Conservation (phyloP, 2,329 filamentous ascomycete genomes). For the Aspergillus intermedius region DNA sequence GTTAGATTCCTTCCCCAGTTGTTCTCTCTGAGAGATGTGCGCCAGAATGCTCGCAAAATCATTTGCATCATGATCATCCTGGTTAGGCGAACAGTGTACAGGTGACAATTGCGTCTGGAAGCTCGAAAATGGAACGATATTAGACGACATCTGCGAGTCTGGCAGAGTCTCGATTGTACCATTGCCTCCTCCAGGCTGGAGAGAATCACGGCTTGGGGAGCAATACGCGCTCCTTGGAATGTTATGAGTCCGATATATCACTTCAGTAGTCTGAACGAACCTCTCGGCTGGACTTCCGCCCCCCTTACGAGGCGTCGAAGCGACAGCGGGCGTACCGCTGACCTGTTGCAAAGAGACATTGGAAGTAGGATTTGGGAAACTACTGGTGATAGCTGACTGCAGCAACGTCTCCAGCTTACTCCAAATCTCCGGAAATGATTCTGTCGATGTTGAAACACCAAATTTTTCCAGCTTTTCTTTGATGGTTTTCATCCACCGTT, state of each 20-base stretch:
- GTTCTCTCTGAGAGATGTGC: constrained; percentile 13
- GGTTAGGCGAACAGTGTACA: constrained; percentile 4
- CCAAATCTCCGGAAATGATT: constrained; percentile 15
- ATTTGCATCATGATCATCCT: constrained; percentile 14
- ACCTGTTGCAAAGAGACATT: neutral
- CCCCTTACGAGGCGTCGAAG: constrained; percentile 1
- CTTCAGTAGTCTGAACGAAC: constrained; percentile 11
- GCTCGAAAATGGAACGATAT: constrained; percentile 29
- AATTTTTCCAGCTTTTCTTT: constrained; percentile 14
- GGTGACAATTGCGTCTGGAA: constrained; percentile 18
- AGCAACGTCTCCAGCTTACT: constrained; percentile 14
- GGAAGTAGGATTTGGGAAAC: neutral
- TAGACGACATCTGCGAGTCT: constrained; percentile 2
- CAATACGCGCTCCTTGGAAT: constrained; percentile 8
- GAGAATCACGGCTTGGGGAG: constrained; percentile 1
- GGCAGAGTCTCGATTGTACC: constrained; percentile 1
- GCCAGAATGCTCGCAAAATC: constrained; percentile 27
- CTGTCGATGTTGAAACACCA: constrained; percentile 8
- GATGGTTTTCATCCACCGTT: constrained; percentile 16
- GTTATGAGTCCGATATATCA: constrained; percentile 13
- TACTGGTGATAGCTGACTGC: constrained; percentile 1
- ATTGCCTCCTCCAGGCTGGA: neutral
- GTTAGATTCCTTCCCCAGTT: neutral
- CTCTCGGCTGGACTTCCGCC: neutral
- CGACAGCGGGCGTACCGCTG: neutral